A percentile compares a stretch with the other conserved stretches of the same genome.
Evolutionary conservation across 768 basidiomycete species (phyloP).

Genomic region (Agrocybe pediades): DNA sequence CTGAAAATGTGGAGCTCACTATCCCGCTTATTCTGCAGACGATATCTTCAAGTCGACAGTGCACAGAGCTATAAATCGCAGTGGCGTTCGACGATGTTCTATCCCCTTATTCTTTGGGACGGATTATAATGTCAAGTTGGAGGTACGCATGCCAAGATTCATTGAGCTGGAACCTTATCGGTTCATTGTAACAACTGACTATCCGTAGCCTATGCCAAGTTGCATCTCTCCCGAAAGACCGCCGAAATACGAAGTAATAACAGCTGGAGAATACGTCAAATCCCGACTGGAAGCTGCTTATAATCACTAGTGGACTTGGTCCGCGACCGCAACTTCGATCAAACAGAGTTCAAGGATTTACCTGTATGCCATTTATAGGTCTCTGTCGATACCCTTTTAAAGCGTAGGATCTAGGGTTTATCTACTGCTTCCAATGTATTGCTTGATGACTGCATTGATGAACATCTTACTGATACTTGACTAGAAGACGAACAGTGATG

Average conservation of each 20-base stretch:
- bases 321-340: too few relatives aligned
- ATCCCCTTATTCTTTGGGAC: slow-evolving; percentile 92
- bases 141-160: slow-evolving; percentile 50
- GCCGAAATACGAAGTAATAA: slow-evolving; percentile 70
- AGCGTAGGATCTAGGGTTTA: too few relatives aligned
- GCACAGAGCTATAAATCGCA: slow-evolving; percentile 83
- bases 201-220: slow-evolving; percentile 48
- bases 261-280: slow-evolving; percentile 85
- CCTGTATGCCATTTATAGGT: too few relatives aligned
- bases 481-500: too few relatives aligned
- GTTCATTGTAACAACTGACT: neutral
- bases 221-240: slow-evolving; percentile 45
- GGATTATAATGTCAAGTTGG: slow-evolving; percentile 80
- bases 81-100: slow-evolving; percentile 72
- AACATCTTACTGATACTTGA: too few relatives aligned
- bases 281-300: slow-evolving; percentile 71
- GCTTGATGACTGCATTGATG: too few relatives aligned
- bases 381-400: too few relatives aligned
- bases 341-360: too few relatives aligned
- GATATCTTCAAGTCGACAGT: slow-evolving; percentile 90
- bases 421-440: too few relatives aligned
- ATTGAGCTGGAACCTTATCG: too few relatives aligned
- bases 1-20: neutral
- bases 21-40: slow-evolving; percentile 54
- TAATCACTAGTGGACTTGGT: too few relatives aligned